A percentile compares a stretch with the other conserved stretches of the same genome.
Conservation (phyloP, 2,329 filamentous ascomycete species). For the Cephalotrichum gorgonifer region DNA sequence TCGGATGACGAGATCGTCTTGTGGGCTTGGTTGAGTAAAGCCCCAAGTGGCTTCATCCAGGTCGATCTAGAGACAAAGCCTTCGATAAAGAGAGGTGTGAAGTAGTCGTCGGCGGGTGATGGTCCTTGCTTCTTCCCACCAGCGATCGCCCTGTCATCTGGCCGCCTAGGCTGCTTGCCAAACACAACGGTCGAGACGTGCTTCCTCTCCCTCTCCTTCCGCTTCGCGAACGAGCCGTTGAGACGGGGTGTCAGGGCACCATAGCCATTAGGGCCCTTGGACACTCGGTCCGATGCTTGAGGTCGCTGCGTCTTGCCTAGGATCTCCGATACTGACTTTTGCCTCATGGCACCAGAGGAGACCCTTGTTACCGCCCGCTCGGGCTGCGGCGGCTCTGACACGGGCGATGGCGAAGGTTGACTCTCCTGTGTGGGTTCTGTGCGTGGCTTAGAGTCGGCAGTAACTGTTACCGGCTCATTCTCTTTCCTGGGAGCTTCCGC, state of each 20-base stretch:
- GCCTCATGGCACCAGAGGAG: slow-evolving; percentile 58
- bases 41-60: slow-evolving; percentile 55
- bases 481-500: background rate
- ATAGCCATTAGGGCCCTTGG: slow-evolving; percentile 3
- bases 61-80: slow-evolving; percentile 43
- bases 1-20: slow-evolving; percentile 86
- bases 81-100: slow-evolving; percentile 51
- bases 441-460: background rate
- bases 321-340: slow-evolving; percentile 66
- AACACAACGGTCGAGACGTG: slow-evolving; percentile 71
- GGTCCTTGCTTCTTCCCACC: background rate
- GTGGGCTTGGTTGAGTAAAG: slow-evolving; percentile 70
- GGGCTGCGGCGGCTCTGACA: background rate
- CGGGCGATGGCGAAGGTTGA: background rate
- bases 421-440: background rate
- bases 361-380: slow-evolving; percentile 56
- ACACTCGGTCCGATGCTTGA: slow-evolving; percentile 1
- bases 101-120: slow-evolving; percentile 49
- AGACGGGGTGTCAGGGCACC: background rate
- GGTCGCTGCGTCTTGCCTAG: slow-evolving; percentile 36
- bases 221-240: background rate
- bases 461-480: background rate
- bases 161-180: slow-evolving; percentile 50
- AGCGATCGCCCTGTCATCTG: slow-evolving; percentile 35
- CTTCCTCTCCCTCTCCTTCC: slow-evolving; percentile 31